Conservation (phyloP, 345 rosid genomes). For the Kandelia obovata region DNA sequence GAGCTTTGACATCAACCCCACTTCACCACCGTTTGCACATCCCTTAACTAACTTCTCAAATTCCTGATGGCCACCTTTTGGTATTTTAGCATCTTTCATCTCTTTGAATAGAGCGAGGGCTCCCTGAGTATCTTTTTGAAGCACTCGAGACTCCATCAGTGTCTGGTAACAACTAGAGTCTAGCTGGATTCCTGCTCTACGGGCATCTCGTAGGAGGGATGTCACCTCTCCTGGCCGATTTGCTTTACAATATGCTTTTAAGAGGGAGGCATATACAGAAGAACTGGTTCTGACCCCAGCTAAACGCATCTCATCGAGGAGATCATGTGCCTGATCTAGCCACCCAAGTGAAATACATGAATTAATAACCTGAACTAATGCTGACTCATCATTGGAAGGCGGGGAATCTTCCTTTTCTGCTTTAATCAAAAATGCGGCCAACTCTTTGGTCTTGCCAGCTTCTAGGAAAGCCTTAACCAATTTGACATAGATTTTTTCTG, state of each 20-base stretch:
- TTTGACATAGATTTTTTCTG: constrained; percentile 60
- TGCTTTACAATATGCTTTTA: constrained; percentile 71
- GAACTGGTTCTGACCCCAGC: constrained; percentile 68
- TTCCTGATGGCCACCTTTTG: constrained; percentile 50
- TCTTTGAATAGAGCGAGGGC: constrained; percentile 72
- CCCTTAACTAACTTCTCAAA: constrained; percentile 65
- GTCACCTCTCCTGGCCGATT: constrained; percentile 54
- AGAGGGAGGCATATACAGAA: constrained; percentile 62
- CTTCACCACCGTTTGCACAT: constrained; percentile 57
- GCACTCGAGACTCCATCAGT: constrained; percentile 54
- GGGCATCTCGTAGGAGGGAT: constrained; percentile 79
- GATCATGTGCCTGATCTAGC: constrained; percentile 92
- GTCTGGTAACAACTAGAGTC: constrained; percentile 77
- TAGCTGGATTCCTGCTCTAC: constrained; percentile 79
- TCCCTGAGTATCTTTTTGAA: constrained; percentile 66
- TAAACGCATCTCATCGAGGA: constrained; percentile 84
- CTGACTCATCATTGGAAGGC: constrained; percentile 64
- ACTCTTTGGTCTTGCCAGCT: constrained; percentile 63
- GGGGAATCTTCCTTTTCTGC: constrained; percentile 70
- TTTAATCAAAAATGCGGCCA: constrained; percentile 66
- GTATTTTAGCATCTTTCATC: constrained; percentile 69
- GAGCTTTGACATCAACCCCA: constrained; percentile 81
- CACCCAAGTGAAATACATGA: constrained; percentile 78
- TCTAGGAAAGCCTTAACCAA: constrained; percentile 80
- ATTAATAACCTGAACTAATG: constrained; percentile 60